These are phyloP conservation scores for Termitomyces sp. DNA, from an alignment of 768 basidiomycete genomes.

Conservation along the genomic window DNA sequence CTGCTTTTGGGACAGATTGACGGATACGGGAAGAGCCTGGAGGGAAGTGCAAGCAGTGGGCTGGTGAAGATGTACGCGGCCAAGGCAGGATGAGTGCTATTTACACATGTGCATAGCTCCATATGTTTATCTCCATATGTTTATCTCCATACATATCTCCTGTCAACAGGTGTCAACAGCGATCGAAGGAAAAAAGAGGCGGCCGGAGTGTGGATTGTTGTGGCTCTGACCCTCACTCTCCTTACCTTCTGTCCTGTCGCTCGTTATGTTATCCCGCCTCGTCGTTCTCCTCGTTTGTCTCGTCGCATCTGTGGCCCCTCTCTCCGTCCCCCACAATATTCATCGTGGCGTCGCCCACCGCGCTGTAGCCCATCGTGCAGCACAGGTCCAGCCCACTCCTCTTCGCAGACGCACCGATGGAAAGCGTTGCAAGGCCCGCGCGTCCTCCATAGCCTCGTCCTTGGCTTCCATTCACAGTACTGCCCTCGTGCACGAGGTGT, in stretches of 20 bases:
- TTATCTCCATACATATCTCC: neutral
- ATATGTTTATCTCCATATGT: too few relatives aligned
- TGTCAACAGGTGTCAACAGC: constrained; percentile 11
- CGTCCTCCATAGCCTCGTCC: constrained; percentile 19
- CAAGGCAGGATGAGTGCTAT: constrained; percentile 24
- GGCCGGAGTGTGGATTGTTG: neutral
- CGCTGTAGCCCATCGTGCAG: constrained; percentile 25
- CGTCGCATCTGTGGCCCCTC: constrained; percentile 29
- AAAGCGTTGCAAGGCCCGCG: constrained; percentile 33
- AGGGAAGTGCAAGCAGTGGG: constrained; percentile 52
- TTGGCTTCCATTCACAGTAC: constrained; percentile 14
- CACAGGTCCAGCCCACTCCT: constrained; percentile 14
- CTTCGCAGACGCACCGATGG: constrained; percentile 25
- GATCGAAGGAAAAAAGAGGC: neutral
- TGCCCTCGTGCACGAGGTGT: neutral
- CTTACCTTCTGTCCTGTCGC: constrained; percentile 6
- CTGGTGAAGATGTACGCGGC: constrained; percentile 87
- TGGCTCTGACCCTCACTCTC: neutral
- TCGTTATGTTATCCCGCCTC: constrained; percentile 15
- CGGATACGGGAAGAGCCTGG: constrained; percentile 75
- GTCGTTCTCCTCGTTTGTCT: constrained; percentile 21
- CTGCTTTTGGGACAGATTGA: constrained; percentile 85
- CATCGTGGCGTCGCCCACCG: constrained; percentile 42
- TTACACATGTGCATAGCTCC: too few relatives aligned
- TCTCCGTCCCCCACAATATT: constrained; percentile 39